Evolutionary conservation across 2,329 filamentous ascomycete genomes (phyloP).

Genomic region (Bipolaris victoriae): DNA sequence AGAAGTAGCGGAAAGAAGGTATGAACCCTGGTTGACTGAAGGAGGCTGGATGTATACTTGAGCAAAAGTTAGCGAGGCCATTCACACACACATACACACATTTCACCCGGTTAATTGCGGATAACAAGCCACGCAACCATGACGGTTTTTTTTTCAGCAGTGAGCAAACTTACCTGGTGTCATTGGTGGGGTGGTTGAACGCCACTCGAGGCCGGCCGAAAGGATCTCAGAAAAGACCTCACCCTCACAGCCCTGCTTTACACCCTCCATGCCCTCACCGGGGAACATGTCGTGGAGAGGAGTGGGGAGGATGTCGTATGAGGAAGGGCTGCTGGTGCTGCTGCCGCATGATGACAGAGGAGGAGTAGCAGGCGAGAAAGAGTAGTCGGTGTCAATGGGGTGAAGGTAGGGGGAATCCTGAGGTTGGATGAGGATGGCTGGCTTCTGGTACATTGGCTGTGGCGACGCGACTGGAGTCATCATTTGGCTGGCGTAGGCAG

Average conservation of each 20-base stretch:
- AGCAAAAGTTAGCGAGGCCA: slow-evolving; percentile 31
- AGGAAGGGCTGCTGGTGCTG: slow-evolving; percentile 82
- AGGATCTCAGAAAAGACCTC: slow-evolving; percentile 75
- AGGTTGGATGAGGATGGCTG: slow-evolving; percentile 70
- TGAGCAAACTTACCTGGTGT: slow-evolving; percentile 75
- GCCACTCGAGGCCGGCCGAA: slow-evolving; percentile 75
- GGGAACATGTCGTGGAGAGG: slow-evolving; percentile 78
- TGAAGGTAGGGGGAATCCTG: slow-evolving; percentile 60
- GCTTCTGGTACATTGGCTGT: slow-evolving; percentile 75
- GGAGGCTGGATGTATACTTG: slow-evolving; percentile 71
- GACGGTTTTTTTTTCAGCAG: not conserved
- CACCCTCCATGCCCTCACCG: slow-evolving; percentile 47
- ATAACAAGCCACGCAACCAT: not conserved
- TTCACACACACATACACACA: not conserved
- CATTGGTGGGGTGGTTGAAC: slow-evolving; percentile 80
- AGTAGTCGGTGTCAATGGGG: slow-evolving; percentile 77
- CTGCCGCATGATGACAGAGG: slow-evolving; percentile 85
- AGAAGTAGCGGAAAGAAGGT: slow-evolving; percentile 73
- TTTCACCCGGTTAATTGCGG: not conserved
- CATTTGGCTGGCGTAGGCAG: slow-evolving; percentile 65
- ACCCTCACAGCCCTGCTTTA: slow-evolving; percentile 67
- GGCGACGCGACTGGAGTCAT: slow-evolving; percentile 80
- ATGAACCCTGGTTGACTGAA: slow-evolving; percentile 69
- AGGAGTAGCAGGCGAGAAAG: slow-evolving; percentile 82
- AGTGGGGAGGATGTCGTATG: slow-evolving; percentile 78